A percentile compares a stretch with the other conserved stretches of the same genome.
Evolutionary conservation across 208 protist species (phyloP).

Genomic region (Borovskyia barvae): DNA sequence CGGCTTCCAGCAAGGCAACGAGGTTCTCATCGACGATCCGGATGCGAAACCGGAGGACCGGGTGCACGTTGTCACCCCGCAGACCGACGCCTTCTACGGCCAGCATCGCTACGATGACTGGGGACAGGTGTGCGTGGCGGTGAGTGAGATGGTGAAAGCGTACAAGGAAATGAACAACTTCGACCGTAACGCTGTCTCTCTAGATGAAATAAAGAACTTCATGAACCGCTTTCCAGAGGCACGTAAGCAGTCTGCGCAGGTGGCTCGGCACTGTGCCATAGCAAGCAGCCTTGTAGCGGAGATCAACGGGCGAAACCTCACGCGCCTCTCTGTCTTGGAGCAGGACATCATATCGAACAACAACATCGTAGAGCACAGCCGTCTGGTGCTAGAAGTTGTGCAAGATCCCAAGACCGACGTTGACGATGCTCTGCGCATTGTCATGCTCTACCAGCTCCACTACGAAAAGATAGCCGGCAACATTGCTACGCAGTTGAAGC

Average conservation of each 20-base stretch:
- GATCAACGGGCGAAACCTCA: conserved; percentile 83
- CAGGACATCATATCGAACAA: conserved; percentile 81
- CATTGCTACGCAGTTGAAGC: conserved; percentile 64
- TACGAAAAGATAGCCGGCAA: conserved; percentile 75
- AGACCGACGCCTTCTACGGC: conserved; percentile 95
- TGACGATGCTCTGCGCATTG: conserved; percentile 74
- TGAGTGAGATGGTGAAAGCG: conserved; percentile 94
- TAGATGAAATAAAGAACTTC: conserved; percentile 87
- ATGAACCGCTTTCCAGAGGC: conserved; percentile 87
- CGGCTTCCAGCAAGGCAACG: conserved; percentile 93
- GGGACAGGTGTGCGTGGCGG: conserved; percentile 94
- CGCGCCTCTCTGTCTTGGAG: conserved; percentile 79
- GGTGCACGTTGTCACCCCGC: conserved; percentile 67
- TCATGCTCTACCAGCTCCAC: conserved; percentile 76
- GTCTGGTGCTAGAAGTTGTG: conserved; percentile 73
- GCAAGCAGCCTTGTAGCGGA: conserved; percentile 74
- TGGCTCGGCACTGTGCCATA: conserved; percentile 81
- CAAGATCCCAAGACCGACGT: conserved; percentile 83
- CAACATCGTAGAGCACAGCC: conserved; percentile 75
- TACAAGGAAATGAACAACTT: conserved; percentile 93
- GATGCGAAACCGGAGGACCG: conserved; percentile 72
- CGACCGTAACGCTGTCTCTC: conserved; percentile 70
- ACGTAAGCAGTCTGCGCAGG: conserved; percentile 71
- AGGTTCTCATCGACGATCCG: conserved; percentile 76
- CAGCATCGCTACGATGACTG: conserved; percentile 96